Base-by-base conservation (phyloP, 352 stramenopile species). In the Elongisporangium senticosum region DNA sequence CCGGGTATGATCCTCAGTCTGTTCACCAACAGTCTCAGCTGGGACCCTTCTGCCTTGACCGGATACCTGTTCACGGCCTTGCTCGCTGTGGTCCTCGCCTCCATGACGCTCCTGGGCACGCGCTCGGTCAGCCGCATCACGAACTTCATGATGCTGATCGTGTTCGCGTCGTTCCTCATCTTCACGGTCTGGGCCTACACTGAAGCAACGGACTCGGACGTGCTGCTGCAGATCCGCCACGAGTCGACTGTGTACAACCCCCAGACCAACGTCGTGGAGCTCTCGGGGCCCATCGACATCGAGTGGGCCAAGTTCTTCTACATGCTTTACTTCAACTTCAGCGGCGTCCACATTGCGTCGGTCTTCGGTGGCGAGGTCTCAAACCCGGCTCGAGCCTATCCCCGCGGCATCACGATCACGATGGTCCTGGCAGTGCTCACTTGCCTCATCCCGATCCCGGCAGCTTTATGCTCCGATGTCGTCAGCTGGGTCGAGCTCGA, bases 301-400 rank as follows among this genome's bases (percentile, higher is more conserved):
- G 33, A 90, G 14, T 96, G 84, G 84, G 59, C 69, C 15, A 68
- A 73, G 6, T 89, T 87, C n/a, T 33, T 97, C 15, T 97, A 96
- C 65, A 95, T 95, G 50, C 65, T 98, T 17, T 97, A 97, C 68
- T 98, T 91, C 90, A 96, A 96, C 69, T 84, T 95, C 21, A 96
- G 97, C 63, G 87, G 81, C 33, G 96, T 95, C 64, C 84, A 97
- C 59, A 78, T 70, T 49, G 89, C 79, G 1, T 89, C 83, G 4
- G 77, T 75, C 2, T 97, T 97, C 68, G 87, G 86, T 20, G 88
- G 72, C 13, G 89, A 98, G 55, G 83, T 97, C 4, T 66, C 83
- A 4, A 81, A 89, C 67, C 87, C 88, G 1, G 77, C 67, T 7
- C 72, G 66, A 8, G 83, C 74, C 2, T 97, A 94, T 67, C 77